Base-by-base conservation (phyloP, 805 yeast species). In the Nakazawaea ishiwadae region DNA sequence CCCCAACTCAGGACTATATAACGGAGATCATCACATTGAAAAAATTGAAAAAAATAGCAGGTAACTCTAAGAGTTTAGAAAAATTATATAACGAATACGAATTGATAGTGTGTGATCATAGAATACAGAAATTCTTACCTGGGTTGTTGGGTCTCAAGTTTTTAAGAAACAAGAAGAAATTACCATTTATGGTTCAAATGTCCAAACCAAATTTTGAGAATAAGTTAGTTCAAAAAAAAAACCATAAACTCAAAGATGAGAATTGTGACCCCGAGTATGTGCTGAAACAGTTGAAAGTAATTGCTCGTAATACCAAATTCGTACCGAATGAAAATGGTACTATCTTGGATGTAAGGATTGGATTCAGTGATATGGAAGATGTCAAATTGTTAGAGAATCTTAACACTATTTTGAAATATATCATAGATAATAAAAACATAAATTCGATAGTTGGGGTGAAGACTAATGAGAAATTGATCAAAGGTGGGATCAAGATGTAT, bases 171-270 rank as follows among this genome's bases (percentile, higher is more conserved):
- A 42, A 77, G 47, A 81, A 77, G 50, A 81, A 78, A 50, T 64
- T 81, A 14, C 95, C 95, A 2, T 73, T 70, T 48, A 75, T 82
- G 69, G 56, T 85, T 3, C 82, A 80, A 52, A 72, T 84, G 80
- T 77, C 75, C 4, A 55, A 51, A 46, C 65, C 73, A 5, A 48
- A 54, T 14, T 54, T 62, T 1, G 66, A 65, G 21, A 63, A 62
- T 5, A 40, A 50, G 33, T 46, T 62, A 31, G 53, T 51, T 1
- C 47, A 46, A 17, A 48, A 46, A 17, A 48, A 45, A 4, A 57
- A 60, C 8, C 65, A 68, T 31, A 73, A 75, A 44, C 53, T 71
- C 30, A 72, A 73, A 51, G 77, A 70, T 44, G 82, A 78, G 44
- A 65, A 76, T 42, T 76, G 86, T 46, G 93, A 87, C 47, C 72